phyloP scores from a whole-genome alignment of 78 protist genomes.

The Chrysochromulina tobinii region DNA sequence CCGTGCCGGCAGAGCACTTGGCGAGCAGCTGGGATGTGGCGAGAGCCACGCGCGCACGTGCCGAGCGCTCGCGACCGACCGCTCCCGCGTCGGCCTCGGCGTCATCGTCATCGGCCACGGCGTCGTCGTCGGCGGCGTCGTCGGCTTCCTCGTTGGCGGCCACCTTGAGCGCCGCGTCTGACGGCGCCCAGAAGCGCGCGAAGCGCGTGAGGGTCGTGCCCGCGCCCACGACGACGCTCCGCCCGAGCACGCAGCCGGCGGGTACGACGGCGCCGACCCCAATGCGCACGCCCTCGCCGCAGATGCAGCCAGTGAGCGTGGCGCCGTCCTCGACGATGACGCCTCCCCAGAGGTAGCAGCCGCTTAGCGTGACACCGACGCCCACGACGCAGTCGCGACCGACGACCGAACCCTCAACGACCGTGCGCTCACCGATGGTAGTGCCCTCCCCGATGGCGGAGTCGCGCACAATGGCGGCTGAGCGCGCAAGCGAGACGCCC shows the following conservation, averaged over 20 bases:
- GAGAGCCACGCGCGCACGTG: background rate
- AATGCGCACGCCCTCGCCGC: slow-evolving; percentile 7
- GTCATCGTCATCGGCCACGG: background rate
- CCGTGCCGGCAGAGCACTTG: too few species aligned
- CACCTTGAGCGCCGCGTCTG: background rate
- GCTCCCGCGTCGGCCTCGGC: background rate
- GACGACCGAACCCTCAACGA: background rate
- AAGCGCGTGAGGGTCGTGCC: background rate
- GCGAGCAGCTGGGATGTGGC: too few species aligned
- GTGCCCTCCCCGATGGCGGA: background rate
- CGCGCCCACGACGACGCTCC: background rate
- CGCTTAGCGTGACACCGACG: background rate
- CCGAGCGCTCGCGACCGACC: background rate
- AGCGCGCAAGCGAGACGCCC: slow-evolving; percentile 23
- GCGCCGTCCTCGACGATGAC: background rate
- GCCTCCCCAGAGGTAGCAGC: background rate
- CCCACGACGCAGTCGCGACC: slow-evolving; percentile 20
- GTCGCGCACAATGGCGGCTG: background rate
- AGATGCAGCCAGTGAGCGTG: background rate
- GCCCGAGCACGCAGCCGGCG: background rate
- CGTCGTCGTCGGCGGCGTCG: background rate
- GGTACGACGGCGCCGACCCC: background rate
- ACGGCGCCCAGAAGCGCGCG: too few species aligned
- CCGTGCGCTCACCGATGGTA: background rate
- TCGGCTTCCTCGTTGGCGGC: background rate